These are phyloP conservation scores for Heritiera littoralis DNA, from an alignment of 345 rosid genomes.

Conservation along the genomic window DNA sequence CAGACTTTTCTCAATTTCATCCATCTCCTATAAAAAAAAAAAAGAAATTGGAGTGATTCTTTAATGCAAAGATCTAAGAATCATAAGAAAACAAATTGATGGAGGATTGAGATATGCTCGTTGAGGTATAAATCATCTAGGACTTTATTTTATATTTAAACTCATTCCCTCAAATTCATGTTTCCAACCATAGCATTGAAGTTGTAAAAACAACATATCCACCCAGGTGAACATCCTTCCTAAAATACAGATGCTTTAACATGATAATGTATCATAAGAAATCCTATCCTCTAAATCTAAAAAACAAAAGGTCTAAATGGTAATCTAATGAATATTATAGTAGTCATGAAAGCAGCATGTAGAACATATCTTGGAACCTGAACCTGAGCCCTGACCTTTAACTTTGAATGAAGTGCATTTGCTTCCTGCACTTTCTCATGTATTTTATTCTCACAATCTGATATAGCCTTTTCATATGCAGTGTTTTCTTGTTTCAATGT, in stretches of 20 bases:
- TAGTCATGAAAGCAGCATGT: not conserved
- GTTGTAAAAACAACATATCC: not conserved
- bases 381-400: conserved; percentile 49
- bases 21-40: conserved; percentile 58
- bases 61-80: not conserved
- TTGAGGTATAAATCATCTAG: too few relatives aligned
- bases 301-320: not conserved
- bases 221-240: not conserved
- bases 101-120: too few relatives aligned
- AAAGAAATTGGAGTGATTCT: not conserved
- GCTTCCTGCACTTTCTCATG: conserved; percentile 73
- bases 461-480: conserved; percentile 75
- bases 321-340: not conserved
- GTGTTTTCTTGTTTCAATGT: conserved; percentile 70
- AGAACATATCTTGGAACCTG: not conserved
- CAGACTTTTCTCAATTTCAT: conserved; percentile 52
- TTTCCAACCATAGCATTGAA: not conserved
- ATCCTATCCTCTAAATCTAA: not conserved
- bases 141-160: not conserved
- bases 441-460: conserved; percentile 65
- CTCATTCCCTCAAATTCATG: not conserved
- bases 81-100: too few relatives aligned
- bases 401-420: conserved; percentile 49
- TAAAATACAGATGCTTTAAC: not conserved
- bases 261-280: not conserved